These are phyloP conservation scores for Xylariaceae sp. DNA, from an alignment of 2,329 filamentous ascomycete genomes.

Conservation along the genomic window DNA sequence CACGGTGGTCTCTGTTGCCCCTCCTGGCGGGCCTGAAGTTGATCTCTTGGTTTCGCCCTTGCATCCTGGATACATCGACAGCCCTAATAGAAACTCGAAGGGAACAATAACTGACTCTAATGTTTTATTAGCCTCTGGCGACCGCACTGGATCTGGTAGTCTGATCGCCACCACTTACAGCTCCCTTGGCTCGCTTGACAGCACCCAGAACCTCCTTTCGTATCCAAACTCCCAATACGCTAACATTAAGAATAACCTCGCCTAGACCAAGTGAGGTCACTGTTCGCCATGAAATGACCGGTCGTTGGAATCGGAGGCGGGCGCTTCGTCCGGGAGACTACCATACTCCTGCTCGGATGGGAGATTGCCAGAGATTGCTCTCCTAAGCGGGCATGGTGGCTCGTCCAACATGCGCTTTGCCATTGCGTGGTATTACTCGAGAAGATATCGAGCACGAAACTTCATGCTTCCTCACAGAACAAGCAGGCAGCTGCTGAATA, in stretches of 20 bases:
- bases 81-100: no score
- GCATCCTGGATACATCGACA: no score
- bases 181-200: constrained; percentile 21
- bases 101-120: no score
- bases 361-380: not conserved
- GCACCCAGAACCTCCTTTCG: constrained; percentile 24
- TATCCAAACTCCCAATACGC: constrained; percentile 28
- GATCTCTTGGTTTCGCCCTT: no score
- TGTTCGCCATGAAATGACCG: not conserved
- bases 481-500: no score
- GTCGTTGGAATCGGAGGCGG: constrained; percentile 17
- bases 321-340: constrained; percentile 14
- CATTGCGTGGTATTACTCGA: no score
- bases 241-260: constrained; percentile 28
- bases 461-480: no score
- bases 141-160: constrained; percentile 56
- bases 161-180: constrained; percentile 46
- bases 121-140: constrained; percentile 50
- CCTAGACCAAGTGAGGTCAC: constrained; percentile 3
- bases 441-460: no score
- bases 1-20: constrained; percentile 41
- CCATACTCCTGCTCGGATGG: no score
- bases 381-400: no score
- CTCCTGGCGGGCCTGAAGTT: no score
- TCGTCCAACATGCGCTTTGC: no score